Conservation (phyloP, 345 rosid species). For the Jatropha curcas region DNA sequence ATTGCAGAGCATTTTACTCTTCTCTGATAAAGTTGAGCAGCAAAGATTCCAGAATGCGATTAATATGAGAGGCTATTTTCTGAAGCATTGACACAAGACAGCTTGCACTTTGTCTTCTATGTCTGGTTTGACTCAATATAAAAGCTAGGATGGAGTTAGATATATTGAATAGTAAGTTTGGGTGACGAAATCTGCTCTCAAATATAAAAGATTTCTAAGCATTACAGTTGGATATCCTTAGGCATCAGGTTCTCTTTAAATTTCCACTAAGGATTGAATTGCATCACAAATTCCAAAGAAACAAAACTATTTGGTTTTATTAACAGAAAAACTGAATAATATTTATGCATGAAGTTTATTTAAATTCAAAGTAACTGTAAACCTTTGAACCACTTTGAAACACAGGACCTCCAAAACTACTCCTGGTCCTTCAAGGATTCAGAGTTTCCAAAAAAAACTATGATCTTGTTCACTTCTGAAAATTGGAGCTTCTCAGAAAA, state of each 20-base stretch:
- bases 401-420: neutral
- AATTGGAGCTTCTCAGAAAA: no score
- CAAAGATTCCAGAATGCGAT: neutral
- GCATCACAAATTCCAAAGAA: neutral
- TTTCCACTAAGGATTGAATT: neutral
- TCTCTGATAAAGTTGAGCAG: constrained; percentile 11
- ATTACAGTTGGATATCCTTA: neutral
- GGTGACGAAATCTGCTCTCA: no score
- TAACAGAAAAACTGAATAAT: neutral
- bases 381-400: no score
- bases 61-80: neutral
- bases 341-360: neutral
- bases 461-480: no score
- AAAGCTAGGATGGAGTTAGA: neutral
- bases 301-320: neutral
- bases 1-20: constrained; percentile 3
- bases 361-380: neutral
- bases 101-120: neutral
- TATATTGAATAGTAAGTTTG: no score
- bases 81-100: neutral
- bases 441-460: no score
- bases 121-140: neutral
- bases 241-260: neutral
- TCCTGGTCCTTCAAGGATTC: neutral
- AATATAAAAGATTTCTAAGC: neutral